Percentiles rank a stretch among this genome's conserved stretches.
These are phyloP conservation scores for Talaromyces amestolkiae DNA, from an alignment of 2,329 filamentous ascomycete genomes.

Conservation along the genomic window DNA sequence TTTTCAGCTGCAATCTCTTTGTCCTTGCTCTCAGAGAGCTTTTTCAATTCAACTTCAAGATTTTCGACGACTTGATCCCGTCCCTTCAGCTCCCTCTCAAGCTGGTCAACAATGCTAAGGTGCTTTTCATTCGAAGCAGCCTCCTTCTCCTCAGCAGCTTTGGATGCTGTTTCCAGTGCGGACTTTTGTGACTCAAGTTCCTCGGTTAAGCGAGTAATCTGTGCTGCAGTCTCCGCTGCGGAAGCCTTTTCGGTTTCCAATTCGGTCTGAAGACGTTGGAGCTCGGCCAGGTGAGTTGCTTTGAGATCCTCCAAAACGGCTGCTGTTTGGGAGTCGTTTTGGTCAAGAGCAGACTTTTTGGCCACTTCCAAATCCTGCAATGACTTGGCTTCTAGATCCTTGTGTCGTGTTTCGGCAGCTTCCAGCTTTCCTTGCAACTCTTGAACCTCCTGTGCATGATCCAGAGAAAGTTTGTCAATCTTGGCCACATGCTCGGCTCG, in stretches of 20 bases:
- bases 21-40: slow-evolving; percentile 36
- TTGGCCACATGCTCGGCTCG: slow-evolving; percentile 34
- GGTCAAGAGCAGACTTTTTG: slow-evolving; percentile 34
- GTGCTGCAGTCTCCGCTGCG: slow-evolving; percentile 29
- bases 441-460: slow-evolving; percentile 35
- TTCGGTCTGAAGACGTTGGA: slow-evolving; percentile 37
- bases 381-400: slow-evolving; percentile 38
- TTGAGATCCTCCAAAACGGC: slow-evolving; percentile 40
- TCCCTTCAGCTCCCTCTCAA: slow-evolving; percentile 36
- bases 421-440: slow-evolving; percentile 34
- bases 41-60: slow-evolving; percentile 39
- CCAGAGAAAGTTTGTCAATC: slow-evolving; percentile 32
- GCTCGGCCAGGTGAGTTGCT: slow-evolving; percentile 34
- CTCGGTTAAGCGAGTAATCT: slow-evolving; percentile 31
- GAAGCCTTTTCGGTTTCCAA: slow-evolving; percentile 34
- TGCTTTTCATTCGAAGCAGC: slow-evolving; percentile 29
- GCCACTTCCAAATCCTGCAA: slow-evolving; percentile 40
- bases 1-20: slow-evolving; percentile 36
- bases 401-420: slow-evolving; percentile 37
- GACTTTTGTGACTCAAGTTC: slow-evolving; percentile 34
- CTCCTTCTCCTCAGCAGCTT: slow-evolving; percentile 32
- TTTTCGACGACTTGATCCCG: slow-evolving; percentile 39
- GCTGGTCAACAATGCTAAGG: slow-evolving; percentile 12
- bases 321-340: slow-evolving; percentile 37
- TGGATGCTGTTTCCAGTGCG: slow-evolving; percentile 29